These are phyloP conservation scores for Colletotrichum falcatum DNA, from an alignment of 2,329 filamentous ascomycete genomes.

Conservation along the genomic window DNA sequence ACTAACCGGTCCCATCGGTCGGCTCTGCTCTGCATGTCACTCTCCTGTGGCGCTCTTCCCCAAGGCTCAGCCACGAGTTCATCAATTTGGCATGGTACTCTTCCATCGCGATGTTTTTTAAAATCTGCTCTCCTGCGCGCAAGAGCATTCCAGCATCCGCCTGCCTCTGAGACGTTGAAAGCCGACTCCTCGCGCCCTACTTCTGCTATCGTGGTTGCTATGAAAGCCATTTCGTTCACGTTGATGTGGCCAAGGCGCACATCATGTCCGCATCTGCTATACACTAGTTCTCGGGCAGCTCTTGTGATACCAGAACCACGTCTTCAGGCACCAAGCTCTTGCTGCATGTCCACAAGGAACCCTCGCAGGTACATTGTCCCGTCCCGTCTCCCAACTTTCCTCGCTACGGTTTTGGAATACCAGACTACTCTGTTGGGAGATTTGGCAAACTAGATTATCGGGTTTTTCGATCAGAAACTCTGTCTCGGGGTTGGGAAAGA, in stretches of 20 bases:
- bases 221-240: constrained; percentile 46
- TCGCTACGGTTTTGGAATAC: constrained; percentile 34
- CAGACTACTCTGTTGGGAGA: constrained; percentile 44
- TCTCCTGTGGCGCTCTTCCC: constrained; percentile 1
- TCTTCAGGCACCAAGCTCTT: constrained; percentile 47
- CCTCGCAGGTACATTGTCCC: constrained; percentile 44
- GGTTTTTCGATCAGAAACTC: constrained; percentile 47
- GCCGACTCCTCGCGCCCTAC: constrained; percentile 44
- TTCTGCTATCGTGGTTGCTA: constrained; percentile 50
- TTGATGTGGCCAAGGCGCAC: constrained; percentile 46
- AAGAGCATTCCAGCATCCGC: constrained; percentile 16
- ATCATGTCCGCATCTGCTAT: constrained; percentile 48
- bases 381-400: neutral
- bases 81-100: constrained; percentile 6
- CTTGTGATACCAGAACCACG: constrained; percentile 45
- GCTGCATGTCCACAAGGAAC: constrained; percentile 53
- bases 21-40: neutral
- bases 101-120: constrained; percentile 24
- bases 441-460: constrained; percentile 44
- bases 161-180: neutral
- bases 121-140: constrained; percentile 25
- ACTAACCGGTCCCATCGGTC: constrained; percentile 4
- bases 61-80: neutral
- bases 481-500: constrained; percentile 47
- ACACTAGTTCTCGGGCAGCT: constrained; percentile 47